Evolutionary conservation across 192 early-diverging fungal species (phyloP).

Genomic region (Coemansia sp.): DNA sequence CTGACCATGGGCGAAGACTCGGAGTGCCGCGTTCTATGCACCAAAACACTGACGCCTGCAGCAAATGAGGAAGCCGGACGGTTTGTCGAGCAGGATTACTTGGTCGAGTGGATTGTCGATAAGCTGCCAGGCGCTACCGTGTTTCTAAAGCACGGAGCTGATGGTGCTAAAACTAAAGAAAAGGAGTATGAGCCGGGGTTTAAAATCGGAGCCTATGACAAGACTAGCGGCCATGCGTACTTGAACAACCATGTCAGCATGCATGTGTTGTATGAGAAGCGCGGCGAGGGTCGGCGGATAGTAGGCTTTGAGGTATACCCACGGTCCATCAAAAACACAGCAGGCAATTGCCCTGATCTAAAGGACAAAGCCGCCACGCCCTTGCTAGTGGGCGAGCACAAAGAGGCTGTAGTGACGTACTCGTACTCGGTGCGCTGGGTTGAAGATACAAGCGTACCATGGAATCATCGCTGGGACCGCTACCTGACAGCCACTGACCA

Average conservation of each 20-base stretch:
- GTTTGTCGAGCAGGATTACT: conserved; percentile 64
- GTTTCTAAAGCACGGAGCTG: conserved; percentile 17
- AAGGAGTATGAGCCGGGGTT: conserved; percentile 67
- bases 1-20: conserved; percentile 55
- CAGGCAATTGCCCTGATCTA: conserved; percentile 39
- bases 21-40: conserved; percentile 63
- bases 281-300: conserved; percentile 56
- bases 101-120: conserved; percentile 72
- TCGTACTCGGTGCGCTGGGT: conserved; percentile 77
- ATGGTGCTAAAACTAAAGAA: neutral
- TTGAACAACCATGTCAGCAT: conserved; percentile 73
- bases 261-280: conserved; percentile 62
- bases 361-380: neutral
- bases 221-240: conserved; percentile 46
- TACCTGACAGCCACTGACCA: conserved; percentile 61
- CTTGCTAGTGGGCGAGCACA: conserved; percentile 37
- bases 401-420: conserved; percentile 58
- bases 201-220: conserved; percentile 59
- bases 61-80: conserved; percentile 55
- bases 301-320: conserved; percentile 78
- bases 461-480: conserved; percentile 69
- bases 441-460: conserved; percentile 58
- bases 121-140: conserved; percentile 69
- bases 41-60: conserved; percentile 43
- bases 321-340: conserved; percentile 51